phyloP scores from a whole-genome alignment of 148 eudicot genomes.

The Rhododendron simsii region DNA sequence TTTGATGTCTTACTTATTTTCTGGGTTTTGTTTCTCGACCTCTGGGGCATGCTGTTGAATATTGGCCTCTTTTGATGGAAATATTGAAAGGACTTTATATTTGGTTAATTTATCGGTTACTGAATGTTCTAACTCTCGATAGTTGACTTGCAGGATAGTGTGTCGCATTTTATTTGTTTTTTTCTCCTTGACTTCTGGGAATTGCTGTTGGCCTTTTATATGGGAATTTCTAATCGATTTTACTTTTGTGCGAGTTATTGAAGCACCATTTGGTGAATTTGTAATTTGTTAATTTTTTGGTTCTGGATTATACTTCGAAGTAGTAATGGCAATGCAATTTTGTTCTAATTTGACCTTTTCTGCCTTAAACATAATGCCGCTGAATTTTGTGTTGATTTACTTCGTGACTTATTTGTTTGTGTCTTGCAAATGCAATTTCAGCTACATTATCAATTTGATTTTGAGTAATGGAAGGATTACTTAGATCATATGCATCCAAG shows the following conservation, averaged over 20 bases:
- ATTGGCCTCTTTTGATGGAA: not conserved
- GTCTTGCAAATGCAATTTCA: not conserved
- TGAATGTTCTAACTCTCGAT: not conserved
- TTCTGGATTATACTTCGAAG: not conserved
- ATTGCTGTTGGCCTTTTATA: not conserved
- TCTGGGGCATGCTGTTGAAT: not conserved
- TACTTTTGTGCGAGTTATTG: not conserved
- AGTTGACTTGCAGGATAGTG: not conserved
- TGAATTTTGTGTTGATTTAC: not conserved
- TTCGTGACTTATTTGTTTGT: not conserved
- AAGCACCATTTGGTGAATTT: conserved; percentile 1
- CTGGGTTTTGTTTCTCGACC: not conserved
- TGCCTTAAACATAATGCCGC: not conserved
- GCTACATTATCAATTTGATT: not conserved
- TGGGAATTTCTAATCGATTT: conserved; percentile 8
- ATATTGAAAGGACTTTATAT: not conserved
- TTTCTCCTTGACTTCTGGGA: not conserved
- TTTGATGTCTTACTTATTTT: not conserved
- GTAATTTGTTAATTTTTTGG: not conserved
- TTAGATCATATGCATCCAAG: not conserved
- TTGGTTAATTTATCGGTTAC: not conserved
- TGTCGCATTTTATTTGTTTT: not conserved
- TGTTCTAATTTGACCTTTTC: not conserved
- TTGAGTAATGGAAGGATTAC: not conserved
- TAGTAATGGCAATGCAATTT: not conserved